phyloP scores from a whole-genome alignment of 768 basidiomycete species.

The Tremella yokohamensis region DNA sequence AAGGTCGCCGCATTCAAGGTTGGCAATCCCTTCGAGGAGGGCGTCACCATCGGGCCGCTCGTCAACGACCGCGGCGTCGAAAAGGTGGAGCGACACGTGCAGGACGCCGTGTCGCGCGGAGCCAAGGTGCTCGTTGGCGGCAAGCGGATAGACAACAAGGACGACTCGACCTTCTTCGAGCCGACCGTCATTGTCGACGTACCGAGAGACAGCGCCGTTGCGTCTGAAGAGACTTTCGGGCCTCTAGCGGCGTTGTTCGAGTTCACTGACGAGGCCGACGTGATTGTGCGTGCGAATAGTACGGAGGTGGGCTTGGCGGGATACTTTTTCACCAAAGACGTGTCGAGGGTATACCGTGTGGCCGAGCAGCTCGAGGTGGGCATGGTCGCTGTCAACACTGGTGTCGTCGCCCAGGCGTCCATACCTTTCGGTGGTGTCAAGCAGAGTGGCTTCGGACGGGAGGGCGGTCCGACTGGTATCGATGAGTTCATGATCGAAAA shows the following conservation, averaged over 20 bases:
- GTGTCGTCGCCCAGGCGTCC: slow-evolving; percentile 28
- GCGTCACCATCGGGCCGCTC: slow-evolving; percentile 84
- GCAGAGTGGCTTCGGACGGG: slow-evolving; percentile 32
- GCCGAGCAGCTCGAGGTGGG: slow-evolving; percentile 28
- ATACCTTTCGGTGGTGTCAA: slow-evolving; percentile 42
- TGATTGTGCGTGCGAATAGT: slow-evolving; percentile 24
- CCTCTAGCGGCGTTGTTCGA: slow-evolving; percentile 30
- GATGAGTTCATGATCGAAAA: slow-evolving; percentile 27
- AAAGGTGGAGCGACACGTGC: slow-evolving; percentile 76
- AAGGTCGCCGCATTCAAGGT: slow-evolving; percentile 60
- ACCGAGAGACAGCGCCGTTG: slow-evolving; percentile 10
- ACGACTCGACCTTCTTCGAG: slow-evolving; percentile 19
- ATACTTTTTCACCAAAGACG: slow-evolving; percentile 38
- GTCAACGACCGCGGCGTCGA: slow-evolving; percentile 78
- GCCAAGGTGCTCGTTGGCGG: slow-evolving; percentile 87
- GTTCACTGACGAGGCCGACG: slow-evolving; percentile 27
- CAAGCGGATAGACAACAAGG: slow-evolving; percentile 56
- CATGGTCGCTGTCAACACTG: slow-evolving; percentile 37
- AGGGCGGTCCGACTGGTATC: slow-evolving; percentile 28
- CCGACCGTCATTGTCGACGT: slow-evolving; percentile 34
- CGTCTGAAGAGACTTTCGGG: slow-evolving; percentile 33
- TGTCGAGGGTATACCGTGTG: slow-evolving; percentile 23
- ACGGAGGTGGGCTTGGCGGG: slow-evolving; percentile 28
- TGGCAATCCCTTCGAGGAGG: slow-evolving; percentile 77
- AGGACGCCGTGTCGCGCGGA: slow-evolving; percentile 76